A percentile compares a stretch with the other conserved stretches of the same genome.
phyloP scores from a whole-genome alignment of 2,329 filamentous ascomycete species.

The Huntiella savannae region DNA sequence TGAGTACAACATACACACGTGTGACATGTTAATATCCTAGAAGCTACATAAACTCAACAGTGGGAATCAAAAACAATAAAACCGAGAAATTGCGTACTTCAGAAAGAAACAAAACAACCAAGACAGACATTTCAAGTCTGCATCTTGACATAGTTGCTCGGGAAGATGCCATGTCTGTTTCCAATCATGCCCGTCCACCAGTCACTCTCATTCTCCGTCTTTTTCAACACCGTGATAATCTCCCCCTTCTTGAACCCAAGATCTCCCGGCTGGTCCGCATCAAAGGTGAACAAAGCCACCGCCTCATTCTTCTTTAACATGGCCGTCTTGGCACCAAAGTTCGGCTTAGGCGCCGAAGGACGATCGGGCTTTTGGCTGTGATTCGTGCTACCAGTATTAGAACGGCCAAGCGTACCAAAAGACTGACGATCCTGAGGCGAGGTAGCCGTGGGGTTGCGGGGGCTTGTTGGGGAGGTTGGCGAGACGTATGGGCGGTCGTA shows the following conservation, averaged over 20 bases:
- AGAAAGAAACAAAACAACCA: constrained; percentile 6
- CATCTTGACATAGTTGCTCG: constrained; percentile 60
- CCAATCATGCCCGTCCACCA: constrained; percentile 95
- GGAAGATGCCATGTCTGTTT: constrained; percentile 75
- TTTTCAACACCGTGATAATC: constrained; percentile 82
- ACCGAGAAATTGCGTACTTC: background rate
- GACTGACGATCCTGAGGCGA: background rate
- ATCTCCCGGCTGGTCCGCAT: constrained; percentile 82
- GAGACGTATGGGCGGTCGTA: constrained; percentile 32
- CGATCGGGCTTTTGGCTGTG: constrained; percentile 41
- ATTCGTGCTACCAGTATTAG: constrained; percentile 15
- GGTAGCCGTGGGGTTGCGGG: background rate
- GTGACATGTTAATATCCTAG: too few species aligned
- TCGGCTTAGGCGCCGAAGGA: constrained; percentile 76
- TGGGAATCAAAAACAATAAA: background rate
- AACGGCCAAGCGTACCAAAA: constrained; percentile 23
- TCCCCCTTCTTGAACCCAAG: constrained; percentile 95
- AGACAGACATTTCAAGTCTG: constrained; percentile 22
- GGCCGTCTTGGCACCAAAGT: constrained; percentile 45
- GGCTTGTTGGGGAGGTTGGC: background rate
- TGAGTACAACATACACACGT: too few species aligned
- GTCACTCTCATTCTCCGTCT: constrained; percentile 81
- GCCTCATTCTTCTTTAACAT: constrained; percentile 56
- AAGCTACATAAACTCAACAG: background rate
- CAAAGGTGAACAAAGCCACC: constrained; percentile 81